These are phyloP conservation scores for Aspergillus flavus DNA, from an alignment of 2,329 filamentous ascomycete genomes.

Conservation along the genomic window DNA sequence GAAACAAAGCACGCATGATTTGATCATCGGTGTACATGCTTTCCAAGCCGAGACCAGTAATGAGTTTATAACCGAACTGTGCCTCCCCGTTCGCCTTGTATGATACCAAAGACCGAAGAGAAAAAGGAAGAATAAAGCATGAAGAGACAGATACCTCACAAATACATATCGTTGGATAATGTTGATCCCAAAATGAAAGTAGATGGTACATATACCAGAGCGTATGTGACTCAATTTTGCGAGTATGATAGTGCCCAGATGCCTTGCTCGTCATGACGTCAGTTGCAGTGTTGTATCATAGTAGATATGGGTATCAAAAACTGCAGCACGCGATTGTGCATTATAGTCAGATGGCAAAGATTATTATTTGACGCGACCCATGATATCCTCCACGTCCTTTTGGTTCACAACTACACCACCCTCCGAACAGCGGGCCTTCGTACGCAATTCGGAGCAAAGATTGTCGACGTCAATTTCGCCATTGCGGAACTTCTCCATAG, in stretches of 20 bases:
- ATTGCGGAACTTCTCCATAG: conserved; percentile 81
- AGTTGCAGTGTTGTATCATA: conserved; percentile 19
- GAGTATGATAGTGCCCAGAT: conserved; percentile 7
- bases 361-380: conserved; percentile 50
- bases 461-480: conserved; percentile 93
- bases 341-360: not conserved
- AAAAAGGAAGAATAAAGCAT: conserved; percentile 4
- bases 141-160: conserved; percentile 1
- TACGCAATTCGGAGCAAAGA: conserved; percentile 87
- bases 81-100: conserved; percentile 13
- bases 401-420: conserved; percentile 86
- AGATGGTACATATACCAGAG: conserved; percentile 2
- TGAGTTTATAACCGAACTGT: conserved; percentile 2
- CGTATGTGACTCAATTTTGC: conserved; percentile 8
- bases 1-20: not conserved
- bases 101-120: not conserved
- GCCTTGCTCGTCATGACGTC: conserved; percentile 17
- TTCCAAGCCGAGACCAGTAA: conserved; percentile 1
- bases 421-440: conserved; percentile 93
- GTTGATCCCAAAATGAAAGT: conserved; percentile 1
- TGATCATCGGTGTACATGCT: conserved; percentile 4
- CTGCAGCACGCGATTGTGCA: not conserved
- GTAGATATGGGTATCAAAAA: conserved; percentile 30
- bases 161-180: conserved; percentile 2
- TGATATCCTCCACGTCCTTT: conserved; percentile 80